Evolutionary conservation across 2,329 filamentous ascomycete species (phyloP).

Genomic region (Beauveria varroae): DNA sequence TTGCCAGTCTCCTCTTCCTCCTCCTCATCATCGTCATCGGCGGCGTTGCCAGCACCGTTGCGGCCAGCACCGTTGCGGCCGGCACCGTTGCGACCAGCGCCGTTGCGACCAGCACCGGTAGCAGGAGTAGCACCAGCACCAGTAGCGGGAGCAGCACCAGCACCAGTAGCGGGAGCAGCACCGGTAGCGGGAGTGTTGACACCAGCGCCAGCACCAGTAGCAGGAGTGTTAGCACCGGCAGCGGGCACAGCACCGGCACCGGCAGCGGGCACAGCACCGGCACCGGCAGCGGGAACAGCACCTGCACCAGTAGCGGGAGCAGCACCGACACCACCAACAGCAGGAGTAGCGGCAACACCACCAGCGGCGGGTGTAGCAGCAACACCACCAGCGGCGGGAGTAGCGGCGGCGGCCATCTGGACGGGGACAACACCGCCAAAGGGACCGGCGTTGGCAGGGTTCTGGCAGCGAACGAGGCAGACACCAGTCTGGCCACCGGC

Average conservation of each 20-base stretch:
- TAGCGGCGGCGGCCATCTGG: slow-evolving; percentile 30
- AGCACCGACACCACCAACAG: not conserved
- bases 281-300: not conserved
- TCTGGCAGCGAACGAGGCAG: slow-evolving; percentile 57
- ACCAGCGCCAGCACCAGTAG: not conserved
- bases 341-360: not conserved
- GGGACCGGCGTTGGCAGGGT: slow-evolving; percentile 51
- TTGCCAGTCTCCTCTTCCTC: slow-evolving; percentile 7
- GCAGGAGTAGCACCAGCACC: not conserved
- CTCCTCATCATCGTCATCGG: not conserved
- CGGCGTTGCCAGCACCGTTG: not conserved
- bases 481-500: slow-evolving; percentile 51
- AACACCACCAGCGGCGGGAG: not conserved
- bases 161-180: no score
- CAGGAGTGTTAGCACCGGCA: not conserved
- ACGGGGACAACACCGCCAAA: slow-evolving; percentile 55
- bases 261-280: not conserved
- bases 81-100: not conserved
- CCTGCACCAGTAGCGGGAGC: not conserved
- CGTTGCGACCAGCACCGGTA: not conserved
- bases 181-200: not conserved
- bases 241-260: not conserved
- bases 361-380: slow-evolving; percentile 12
- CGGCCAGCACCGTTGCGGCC: not conserved
- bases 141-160: not conserved